These are phyloP conservation scores for Dillenia turbinata DNA, from an alignment of 164 flowering plant genomes.

Conservation along the genomic window DNA sequence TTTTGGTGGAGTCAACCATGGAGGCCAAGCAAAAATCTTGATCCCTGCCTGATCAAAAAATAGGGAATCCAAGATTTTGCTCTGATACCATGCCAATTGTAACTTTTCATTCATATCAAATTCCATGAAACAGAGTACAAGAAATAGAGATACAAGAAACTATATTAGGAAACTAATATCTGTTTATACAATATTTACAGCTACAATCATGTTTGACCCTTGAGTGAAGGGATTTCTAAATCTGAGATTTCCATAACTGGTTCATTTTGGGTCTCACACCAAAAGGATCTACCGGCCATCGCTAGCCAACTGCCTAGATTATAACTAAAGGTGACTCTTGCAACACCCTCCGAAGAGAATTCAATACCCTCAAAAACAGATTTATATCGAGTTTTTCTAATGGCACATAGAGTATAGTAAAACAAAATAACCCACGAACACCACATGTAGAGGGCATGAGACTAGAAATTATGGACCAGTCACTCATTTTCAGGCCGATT, in stretches of 20 bases:
- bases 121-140: conserved; percentile 4
- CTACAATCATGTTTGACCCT: conserved; percentile 1
- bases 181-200: conserved; percentile 3
- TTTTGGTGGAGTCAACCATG: conserved; percentile 1
- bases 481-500: too few relatives aligned
- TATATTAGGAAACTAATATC: conserved; percentile 1
- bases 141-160: conserved; percentile 1
- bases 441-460: too few relatives aligned
- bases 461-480: too few relatives aligned
- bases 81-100: too few relatives aligned
- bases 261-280: background rate
- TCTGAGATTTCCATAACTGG: background rate
- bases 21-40: background rate
- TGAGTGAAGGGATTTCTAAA: background rate
- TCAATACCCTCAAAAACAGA: too few relatives aligned
- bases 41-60: background rate
- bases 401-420: too few relatives aligned
- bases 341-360: too few relatives aligned
- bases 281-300: too few relatives aligned
- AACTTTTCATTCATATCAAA: background rate
- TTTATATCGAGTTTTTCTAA: too few relatives aligned
- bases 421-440: too few relatives aligned
- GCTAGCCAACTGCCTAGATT: too few relatives aligned
- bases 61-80: conserved; percentile 3
- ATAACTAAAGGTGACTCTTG: too few relatives aligned